Evolutionary conservation across 2,329 filamentous ascomycete genomes (phyloP).

Genomic region (Diaporthe vexans): DNA sequence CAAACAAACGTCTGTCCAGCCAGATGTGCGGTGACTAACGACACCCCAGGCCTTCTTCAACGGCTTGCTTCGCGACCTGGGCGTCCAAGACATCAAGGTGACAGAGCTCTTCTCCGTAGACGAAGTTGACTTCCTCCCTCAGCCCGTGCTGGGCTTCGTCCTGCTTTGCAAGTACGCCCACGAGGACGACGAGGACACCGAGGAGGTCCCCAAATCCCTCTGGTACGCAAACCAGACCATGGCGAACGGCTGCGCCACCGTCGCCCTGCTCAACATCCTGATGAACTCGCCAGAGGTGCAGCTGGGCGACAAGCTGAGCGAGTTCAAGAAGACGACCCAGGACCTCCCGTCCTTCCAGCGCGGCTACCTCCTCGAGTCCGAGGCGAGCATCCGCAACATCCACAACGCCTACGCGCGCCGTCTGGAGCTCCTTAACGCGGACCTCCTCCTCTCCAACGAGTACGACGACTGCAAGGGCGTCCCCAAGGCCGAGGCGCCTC

Average conservation of each 20-base stretch:
- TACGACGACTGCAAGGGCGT: constrained; percentile 56
- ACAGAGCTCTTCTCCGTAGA: constrained; percentile 84
- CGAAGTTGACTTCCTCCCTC: constrained; percentile 75
- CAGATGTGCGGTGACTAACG: constrained; percentile 27
- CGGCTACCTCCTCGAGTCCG: constrained; percentile 81
- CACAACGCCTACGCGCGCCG: constrained; percentile 92
- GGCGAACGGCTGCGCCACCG: constrained; percentile 89
- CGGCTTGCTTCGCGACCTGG: constrained; percentile 83
- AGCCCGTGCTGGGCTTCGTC: constrained; percentile 87
- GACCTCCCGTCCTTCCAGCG: constrained; percentile 78
- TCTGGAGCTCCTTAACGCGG: constrained; percentile 81
- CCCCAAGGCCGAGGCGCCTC: constrained; percentile 47
- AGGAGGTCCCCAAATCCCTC: constrained; percentile 70
- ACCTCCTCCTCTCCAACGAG: constrained; percentile 75
- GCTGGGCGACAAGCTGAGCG: constrained; percentile 77
- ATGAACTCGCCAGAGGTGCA: constrained; percentile 81
- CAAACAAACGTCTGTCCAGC: background rate
- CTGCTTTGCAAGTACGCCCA: constrained; percentile 84
- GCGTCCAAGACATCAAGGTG: constrained; percentile 79
- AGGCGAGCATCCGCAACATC: constrained; percentile 81
- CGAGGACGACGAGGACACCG: constrained; percentile 65
- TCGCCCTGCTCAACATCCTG: constrained; percentile 92
- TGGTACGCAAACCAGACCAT: constrained; percentile 98
- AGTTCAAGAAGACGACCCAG: constrained; percentile 81
- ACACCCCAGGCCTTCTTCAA: constrained; percentile 81